Evolutionary conservation across 1,284 basidiomycete species (phyloP).

Genomic region (Pulchroboletus neoregius): DNA sequence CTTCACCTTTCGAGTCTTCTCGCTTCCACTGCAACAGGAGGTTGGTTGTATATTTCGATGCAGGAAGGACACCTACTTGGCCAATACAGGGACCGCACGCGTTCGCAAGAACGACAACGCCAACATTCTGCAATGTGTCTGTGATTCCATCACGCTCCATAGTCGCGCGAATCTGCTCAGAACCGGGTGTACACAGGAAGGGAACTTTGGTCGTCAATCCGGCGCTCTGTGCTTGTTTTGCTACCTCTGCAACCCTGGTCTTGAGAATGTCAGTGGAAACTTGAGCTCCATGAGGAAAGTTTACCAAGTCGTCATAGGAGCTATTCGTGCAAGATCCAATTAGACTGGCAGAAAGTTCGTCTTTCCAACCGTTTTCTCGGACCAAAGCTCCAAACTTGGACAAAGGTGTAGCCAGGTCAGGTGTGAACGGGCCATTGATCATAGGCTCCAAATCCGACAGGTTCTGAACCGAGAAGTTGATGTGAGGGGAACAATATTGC

Average conservation of each 20-base stretch:
- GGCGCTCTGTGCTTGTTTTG: constrained; percentile 82
- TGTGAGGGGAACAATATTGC: not conserved
- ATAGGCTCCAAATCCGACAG: constrained; percentile 91
- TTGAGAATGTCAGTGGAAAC: constrained; percentile 26
- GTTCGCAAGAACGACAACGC: constrained; percentile 92
- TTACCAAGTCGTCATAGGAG: constrained; percentile 91
- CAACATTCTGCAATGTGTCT: constrained; percentile 76
- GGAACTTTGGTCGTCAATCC: constrained; percentile 85
- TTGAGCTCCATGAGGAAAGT: constrained; percentile 2
- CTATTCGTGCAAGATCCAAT: constrained; percentile 99
- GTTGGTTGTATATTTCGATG: constrained; percentile 2
- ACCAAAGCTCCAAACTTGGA: constrained; percentile 85
- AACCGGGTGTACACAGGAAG: constrained; percentile 96
- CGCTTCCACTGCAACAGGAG: constrained; percentile 77
- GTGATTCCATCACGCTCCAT: constrained; percentile 94
- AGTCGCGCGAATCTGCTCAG: constrained; percentile 96
- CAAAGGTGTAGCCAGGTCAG: constrained; percentile 94
- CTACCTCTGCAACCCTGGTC: constrained; percentile 81
- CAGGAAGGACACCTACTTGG: constrained; percentile 50
- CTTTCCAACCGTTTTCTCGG: constrained; percentile 85
- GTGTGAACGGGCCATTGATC: constrained; percentile 97
- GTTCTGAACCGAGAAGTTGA: constrained; percentile 48
- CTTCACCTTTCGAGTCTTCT: constrained; percentile 83
- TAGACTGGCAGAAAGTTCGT: constrained; percentile 84
- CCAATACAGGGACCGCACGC: constrained; percentile 99